Base-by-base conservation (phyloP, 495 filamentous ascomycete genomes). In the Talaromyces trachyspermus region DNA sequence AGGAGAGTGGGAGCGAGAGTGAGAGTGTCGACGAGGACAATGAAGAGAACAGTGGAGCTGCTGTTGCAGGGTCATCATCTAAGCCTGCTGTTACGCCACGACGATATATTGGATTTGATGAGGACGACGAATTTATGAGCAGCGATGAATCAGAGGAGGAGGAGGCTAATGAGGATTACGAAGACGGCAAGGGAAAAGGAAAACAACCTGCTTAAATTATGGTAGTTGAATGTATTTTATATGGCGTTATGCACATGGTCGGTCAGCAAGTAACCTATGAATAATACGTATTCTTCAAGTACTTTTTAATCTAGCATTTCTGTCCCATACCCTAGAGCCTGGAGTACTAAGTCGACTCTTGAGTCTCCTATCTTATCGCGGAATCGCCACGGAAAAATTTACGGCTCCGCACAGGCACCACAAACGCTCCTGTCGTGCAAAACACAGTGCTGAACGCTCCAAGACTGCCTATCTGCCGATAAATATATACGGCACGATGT, bases 101-200 rank as follows among this genome's bases (percentile, higher is more conserved):
- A 51, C 79, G 68, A 8, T 92, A 86, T 58, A 80, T 86, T 51
- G 89, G 89, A 3, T 95, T 92, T 56, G 89, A 95, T 59, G 88
- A 92, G 35, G 89, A 95, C 47, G 85, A 90, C 50, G 89, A 92
- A 54, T 91, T 87, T 48, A 88, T 89, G 83, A 91, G 82, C 54
- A 77, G 80, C 30, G 81, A 86, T 39, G 83, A 83, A 0, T 83
- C 86, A 18, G 80, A 81, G 39, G 75, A 73, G 18, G 59, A 67
- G 11, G 60, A 54, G 5, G 54, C 41, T 25, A 54, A 54, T 0
- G 20, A 55, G 22, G 30, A 36, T 19, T 48, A 58, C 24, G 58
- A 64, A 8, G 56, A 65, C 10, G 56, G 49, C 24, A 70, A 72
- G 54, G 71, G 23, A 20, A 42, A 42, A 23, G 23, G 39, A 6